Evolutionary conservation across 257 asterid genomes (phyloP).

Genomic region (Sherardia arvensis): DNA sequence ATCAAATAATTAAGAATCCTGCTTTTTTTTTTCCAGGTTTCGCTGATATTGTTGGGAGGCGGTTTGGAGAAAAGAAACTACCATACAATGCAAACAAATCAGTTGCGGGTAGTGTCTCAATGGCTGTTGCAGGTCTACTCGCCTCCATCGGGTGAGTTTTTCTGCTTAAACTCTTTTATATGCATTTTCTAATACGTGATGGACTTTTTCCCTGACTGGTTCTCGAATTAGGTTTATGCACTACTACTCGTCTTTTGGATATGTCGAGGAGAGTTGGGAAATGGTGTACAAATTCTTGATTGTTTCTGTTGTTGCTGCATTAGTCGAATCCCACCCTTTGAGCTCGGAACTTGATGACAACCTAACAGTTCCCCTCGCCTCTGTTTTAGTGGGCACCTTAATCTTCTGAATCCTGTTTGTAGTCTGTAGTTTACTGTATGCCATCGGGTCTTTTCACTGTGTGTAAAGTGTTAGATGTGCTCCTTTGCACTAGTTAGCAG

Average conservation of each 20-base stretch:
- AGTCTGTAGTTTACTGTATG: background rate
- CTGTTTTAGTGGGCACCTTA: constrained; percentile 53
- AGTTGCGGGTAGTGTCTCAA: constrained; percentile 54
- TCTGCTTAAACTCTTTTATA: constrained; percentile 13
- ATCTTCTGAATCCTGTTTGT: constrained; percentile 32
- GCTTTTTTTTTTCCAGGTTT: constrained; percentile 34
- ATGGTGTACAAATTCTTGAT: constrained; percentile 53
- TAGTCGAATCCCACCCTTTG: constrained; percentile 86
- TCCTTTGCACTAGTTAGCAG: too few species aligned
- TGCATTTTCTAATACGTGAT: constrained; percentile 2
- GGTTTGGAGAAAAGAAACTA: constrained; percentile 63
- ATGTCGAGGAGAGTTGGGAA: constrained; percentile 43
- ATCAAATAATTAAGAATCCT: background rate
- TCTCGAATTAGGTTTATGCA: constrained; percentile 59
- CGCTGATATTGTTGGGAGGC: constrained; percentile 84
- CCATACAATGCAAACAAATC: constrained; percentile 81
- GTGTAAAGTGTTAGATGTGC: too few species aligned
- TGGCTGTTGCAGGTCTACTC: constrained; percentile 74
- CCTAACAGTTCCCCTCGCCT: constrained; percentile 72
- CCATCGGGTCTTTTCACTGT: too few species aligned
- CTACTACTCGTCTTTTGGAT: constrained; percentile 74
- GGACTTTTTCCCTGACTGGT: constrained; percentile 13
- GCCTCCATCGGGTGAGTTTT: constrained; percentile 66
- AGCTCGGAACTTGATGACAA: constrained; percentile 84
- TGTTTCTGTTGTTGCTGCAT: constrained; percentile 59